A percentile compares a stretch with the other conserved stretches of the same genome.
Conservation (phyloP, 2,329 filamentous ascomycete genomes). For the Xylaria sp. region DNA sequence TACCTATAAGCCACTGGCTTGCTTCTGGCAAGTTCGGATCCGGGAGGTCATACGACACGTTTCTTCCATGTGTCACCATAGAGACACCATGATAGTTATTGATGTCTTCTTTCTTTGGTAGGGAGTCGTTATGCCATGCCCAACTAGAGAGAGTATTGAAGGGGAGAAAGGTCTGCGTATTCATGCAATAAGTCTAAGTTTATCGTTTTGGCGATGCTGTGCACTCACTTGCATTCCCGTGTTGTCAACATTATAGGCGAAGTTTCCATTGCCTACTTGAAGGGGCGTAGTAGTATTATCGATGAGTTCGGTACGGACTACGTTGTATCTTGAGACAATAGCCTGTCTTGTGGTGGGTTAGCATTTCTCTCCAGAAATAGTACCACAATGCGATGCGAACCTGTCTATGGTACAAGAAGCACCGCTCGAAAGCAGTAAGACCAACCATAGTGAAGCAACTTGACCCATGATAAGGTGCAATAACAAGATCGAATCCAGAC, state of each 20-base stretch:
- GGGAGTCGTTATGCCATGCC: constrained; percentile 40
- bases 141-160: constrained; percentile 40
- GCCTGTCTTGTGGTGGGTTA: constrained; percentile 22
- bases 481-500: background rate
- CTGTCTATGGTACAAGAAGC: constrained; percentile 21
- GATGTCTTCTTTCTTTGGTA: constrained; percentile 45
- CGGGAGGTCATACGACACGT: constrained; percentile 47
- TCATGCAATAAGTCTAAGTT: background rate
- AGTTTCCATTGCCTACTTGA: constrained; percentile 40
- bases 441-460: background rate
- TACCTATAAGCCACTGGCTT: constrained; percentile 60
- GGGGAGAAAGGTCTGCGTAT: constrained; percentile 34
- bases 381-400: background rate
- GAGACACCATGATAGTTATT: constrained; percentile 44
- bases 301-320: constrained; percentile 33
- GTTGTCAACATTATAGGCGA: constrained; percentile 41
- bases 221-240: constrained; percentile 36
- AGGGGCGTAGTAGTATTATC: constrained; percentile 38
- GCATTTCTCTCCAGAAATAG: background rate
- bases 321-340: constrained; percentile 34
- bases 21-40: constrained; percentile 44
- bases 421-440: constrained; percentile 4
- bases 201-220: background rate
- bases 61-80: constrained; percentile 44
- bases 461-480: constrained; percentile 1